A percentile compares a stretch with the other conserved stretches of the same genome.
These are phyloP conservation scores for Rhodomyrtus tomentosa DNA, from an alignment of 345 rosid species.

Conservation along the genomic window DNA sequence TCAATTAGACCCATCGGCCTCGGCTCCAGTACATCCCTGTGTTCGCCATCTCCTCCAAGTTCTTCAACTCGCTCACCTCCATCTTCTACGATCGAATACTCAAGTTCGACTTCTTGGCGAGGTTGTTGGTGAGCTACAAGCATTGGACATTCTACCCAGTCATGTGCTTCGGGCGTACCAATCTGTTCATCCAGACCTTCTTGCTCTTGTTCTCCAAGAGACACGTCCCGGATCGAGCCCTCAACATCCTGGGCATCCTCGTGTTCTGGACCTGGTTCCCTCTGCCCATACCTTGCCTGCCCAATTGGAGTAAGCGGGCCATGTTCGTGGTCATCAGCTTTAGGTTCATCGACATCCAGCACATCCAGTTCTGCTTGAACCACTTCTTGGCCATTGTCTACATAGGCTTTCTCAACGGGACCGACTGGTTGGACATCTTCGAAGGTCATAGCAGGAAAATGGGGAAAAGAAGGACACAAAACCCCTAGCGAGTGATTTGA, in stretches of 20 bases:
- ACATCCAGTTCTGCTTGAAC: conserved; percentile 75
- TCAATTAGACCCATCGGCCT: too few species aligned
- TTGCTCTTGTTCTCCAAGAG: conserved; percentile 50
- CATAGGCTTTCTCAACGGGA: conserved; percentile 65
- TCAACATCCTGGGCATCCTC: conserved; percentile 49
- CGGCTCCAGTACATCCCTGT: conserved; percentile 92
- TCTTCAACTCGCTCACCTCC: conserved; percentile 60
- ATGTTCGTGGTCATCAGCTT: conserved; percentile 57
- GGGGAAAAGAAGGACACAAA: too few species aligned
- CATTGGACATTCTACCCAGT: conserved; percentile 89
- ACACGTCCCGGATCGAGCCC: conserved; percentile 48
- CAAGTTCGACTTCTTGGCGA: conserved; percentile 54
- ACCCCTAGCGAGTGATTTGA: too few species aligned
- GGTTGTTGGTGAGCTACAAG: conserved; percentile 66
- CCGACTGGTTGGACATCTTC: conserved; percentile 96
- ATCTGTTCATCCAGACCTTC: conserved; percentile 66
- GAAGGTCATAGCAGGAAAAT: too few species aligned
- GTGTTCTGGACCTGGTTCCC: conserved; percentile 98
- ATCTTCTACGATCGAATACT: conserved; percentile 51
- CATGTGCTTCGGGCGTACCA: conserved; percentile 68
- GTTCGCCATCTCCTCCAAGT: conserved; percentile 56
- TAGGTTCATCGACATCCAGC: conserved; percentile 62
- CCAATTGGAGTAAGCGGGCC: conserved; percentile 68
- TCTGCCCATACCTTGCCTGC: conserved; percentile 56
- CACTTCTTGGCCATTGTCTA: conserved; percentile 79